phyloP scores from a whole-genome alignment of 2,329 filamentous ascomycete species.

The Pseudocercospora vitis region DNA sequence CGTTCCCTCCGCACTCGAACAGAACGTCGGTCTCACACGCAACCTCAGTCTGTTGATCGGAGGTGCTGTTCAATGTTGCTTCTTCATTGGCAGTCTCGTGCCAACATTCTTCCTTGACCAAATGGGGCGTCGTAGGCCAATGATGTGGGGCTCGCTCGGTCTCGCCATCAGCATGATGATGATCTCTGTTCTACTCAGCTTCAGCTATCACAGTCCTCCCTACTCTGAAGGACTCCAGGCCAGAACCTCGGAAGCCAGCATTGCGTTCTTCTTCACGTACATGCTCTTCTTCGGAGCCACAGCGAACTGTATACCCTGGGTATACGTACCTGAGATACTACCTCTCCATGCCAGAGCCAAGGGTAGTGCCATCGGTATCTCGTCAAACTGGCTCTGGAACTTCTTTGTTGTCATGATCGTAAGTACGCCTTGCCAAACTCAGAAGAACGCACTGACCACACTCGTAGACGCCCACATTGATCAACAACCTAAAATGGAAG shows the following conservation, averaged over 20 bases:
- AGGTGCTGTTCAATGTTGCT: slow-evolving; percentile 46
- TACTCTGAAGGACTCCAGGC: slow-evolving; percentile 38
- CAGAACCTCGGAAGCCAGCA: slow-evolving; percentile 47
- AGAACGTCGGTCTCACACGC: slow-evolving; percentile 48
- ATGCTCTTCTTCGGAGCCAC: slow-evolving; percentile 42
- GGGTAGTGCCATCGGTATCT: slow-evolving; percentile 52
- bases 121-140: slow-evolving; percentile 39
- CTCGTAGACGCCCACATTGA: slow-evolving; percentile 12
- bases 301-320: slow-evolving; percentile 53
- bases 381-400: slow-evolving; percentile 46
- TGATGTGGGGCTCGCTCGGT: slow-evolving; percentile 39
- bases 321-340: slow-evolving; percentile 53
- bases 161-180: slow-evolving; percentile 44
- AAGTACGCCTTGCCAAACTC: too few relatives aligned
- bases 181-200: slow-evolving; percentile 45
- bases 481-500: slow-evolving; percentile 47
- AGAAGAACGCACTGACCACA: too few relatives aligned
- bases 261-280: slow-evolving; percentile 53
- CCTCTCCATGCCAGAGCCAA: slow-evolving; percentile 53
- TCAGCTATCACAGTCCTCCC: slow-evolving; percentile 34
- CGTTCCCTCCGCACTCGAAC: slow-evolving; percentile 47
- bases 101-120: slow-evolving; percentile 50
- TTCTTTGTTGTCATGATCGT: slow-evolving; percentile 32
- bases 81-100: slow-evolving; percentile 46
- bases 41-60: slow-evolving; percentile 51